Evolutionary conservation across 1,284 basidiomycete species (phyloP), one percentile per base, ranked within the genome.

Genomic region (Exobasidium cylindrosporum): DNA sequence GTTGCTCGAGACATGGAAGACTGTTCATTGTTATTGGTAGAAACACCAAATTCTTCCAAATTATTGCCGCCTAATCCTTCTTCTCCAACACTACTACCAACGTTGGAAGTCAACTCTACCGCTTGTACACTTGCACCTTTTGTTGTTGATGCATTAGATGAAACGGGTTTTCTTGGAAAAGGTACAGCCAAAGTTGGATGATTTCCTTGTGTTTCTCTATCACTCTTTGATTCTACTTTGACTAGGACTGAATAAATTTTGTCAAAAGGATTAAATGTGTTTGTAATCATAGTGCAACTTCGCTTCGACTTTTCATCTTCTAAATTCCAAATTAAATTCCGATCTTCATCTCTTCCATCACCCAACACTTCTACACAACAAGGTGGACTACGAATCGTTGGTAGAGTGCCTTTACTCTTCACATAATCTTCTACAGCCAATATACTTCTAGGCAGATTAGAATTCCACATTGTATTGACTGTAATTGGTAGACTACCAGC

Each of bases 401-500:
- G 81, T 4, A 83, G 60, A 6, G 73, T 69, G 2, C 76, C 76
- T 24, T 67, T 44, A 0, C 62, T 60, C 65, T 79, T 79, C 46
- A 79, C 70, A 30, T 77, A 71, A 6, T 59, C 65, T 64, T 81
- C 82, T 40, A 83, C 66, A 3, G 61, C 57, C 26, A 69, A 62
- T 23, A 82, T 72, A 3, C 75, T 70, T 23, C 73, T 62, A 2
- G 80, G 77, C 35, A 81, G 60, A 44, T 74, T 75, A 1, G 88
- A 85, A 75, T 97, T 96, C 79, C 93, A 88, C 82, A 90, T 87
- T 31, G 90, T 87, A 80, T 96, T 97, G 64, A 95, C 86, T 0
- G 92, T 88, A 5, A 88, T 85, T 0, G 95, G 92, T 49, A 97
- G 86, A 10, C 87, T 88, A 4, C 93, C 92, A 3, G 88, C 88